Conservation (phyloP, 352 stramenopile genomes). For the Globisporangium perplexum region DNA sequence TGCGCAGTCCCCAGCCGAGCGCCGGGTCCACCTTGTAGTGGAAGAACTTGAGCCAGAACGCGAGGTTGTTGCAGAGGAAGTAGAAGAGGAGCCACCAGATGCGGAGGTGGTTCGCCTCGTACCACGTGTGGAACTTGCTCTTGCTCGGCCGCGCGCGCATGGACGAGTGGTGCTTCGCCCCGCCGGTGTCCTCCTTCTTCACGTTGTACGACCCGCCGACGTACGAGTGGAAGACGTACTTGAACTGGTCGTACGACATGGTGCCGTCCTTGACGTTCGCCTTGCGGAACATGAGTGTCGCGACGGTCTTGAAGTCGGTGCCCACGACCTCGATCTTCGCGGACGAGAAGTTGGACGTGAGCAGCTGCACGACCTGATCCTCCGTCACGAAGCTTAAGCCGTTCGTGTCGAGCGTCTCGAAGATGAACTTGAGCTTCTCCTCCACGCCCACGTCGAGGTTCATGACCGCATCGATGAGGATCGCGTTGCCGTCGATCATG, state of each 20-base stretch:
- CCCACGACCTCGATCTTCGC: slow-evolving; percentile 72
- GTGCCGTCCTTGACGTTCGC: slow-evolving; percentile 41
- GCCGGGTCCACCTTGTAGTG: slow-evolving; percentile 68
- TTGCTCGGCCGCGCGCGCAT: slow-evolving; percentile 28
- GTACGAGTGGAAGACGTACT: slow-evolving; percentile 62
- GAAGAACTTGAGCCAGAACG: slow-evolving; percentile 74
- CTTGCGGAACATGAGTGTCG: slow-evolving; percentile 66
- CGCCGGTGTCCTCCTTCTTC: slow-evolving; percentile 17
- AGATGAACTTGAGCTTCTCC: slow-evolving; percentile 82
- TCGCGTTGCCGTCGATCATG: slow-evolving; percentile 65
- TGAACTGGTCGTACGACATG: slow-evolving; percentile 75
- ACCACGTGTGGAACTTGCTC: slow-evolving; percentile 62
- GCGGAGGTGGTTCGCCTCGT: slow-evolving; percentile 63
- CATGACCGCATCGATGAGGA: slow-evolving; percentile 78
- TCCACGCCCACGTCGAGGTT: slow-evolving; percentile 66
- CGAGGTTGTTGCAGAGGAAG: slow-evolving; percentile 52
- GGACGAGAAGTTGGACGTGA: slow-evolving; percentile 67
- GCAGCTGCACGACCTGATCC: slow-evolving; percentile 55
- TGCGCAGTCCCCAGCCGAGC: slow-evolving; percentile 63
- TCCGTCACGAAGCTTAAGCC: slow-evolving; percentile 45
- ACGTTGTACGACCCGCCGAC: slow-evolving; percentile 55
- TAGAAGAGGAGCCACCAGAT: slow-evolving; percentile 81
- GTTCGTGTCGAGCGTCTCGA: slow-evolving; percentile 69
- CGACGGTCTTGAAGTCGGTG: slow-evolving; percentile 61
- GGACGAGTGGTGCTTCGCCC: slow-evolving; percentile 6